These are phyloP conservation scores for Alliaria petiolata DNA, from an alignment of 345 rosid genomes.

Conservation along the genomic window DNA sequence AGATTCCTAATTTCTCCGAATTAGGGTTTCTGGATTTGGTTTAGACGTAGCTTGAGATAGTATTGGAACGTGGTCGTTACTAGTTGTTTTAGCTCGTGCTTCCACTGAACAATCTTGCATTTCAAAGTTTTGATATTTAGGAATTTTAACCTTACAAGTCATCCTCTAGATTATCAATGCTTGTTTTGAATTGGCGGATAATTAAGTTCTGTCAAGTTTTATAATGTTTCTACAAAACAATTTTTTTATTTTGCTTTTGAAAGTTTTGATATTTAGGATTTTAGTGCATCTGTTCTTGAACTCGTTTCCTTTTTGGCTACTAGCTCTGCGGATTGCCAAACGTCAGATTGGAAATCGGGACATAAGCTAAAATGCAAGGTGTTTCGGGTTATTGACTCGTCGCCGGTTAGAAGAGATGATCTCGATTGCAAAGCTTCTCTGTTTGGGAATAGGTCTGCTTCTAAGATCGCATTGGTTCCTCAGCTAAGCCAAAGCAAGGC, in stretches of 20 bases:
- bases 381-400: constrained; percentile 18
- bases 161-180: background rate
- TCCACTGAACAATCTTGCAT: background rate
- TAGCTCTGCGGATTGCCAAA: constrained; percentile 77
- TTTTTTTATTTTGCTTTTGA: background rate
- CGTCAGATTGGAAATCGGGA: constrained; percentile 66
- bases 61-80: background rate
- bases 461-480: constrained; percentile 52
- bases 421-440: constrained; percentile 32
- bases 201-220: background rate
- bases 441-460: constrained; percentile 30
- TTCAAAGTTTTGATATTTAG: background rate
- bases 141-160: background rate
- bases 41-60: background rate
- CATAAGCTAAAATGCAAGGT: constrained; percentile 66
- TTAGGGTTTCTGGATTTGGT: background rate
- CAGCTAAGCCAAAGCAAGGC: constrained; percentile 40
- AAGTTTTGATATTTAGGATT: background rate
- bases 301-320: background rate
- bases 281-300: background rate
- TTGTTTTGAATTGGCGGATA: too few species aligned
- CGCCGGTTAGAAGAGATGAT: constrained; percentile 11
- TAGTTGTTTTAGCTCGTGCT: background rate
- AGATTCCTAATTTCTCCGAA: background rate
- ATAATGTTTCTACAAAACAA: background rate